phyloP scores from a whole-genome alignment of 2,329 filamentous ascomycete species.

The Diaporthe velutina region DNA sequence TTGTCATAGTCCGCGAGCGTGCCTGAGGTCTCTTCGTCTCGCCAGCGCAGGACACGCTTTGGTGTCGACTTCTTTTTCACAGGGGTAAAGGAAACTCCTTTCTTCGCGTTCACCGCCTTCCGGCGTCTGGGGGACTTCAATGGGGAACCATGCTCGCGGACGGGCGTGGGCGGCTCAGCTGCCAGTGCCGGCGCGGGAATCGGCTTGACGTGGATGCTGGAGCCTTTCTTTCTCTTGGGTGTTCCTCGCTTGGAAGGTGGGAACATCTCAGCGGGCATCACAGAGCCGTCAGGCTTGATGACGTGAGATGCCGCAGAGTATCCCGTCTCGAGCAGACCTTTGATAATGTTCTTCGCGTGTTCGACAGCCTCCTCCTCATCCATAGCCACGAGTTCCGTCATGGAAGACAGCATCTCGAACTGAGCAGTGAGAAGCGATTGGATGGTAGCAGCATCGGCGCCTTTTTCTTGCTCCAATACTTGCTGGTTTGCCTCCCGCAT shows the following conservation, averaged over 20 bases:
- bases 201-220: conserved; percentile 56
- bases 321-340: conserved; percentile 82
- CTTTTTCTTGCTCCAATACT: conserved; percentile 86
- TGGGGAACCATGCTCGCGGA: conserved; percentile 57
- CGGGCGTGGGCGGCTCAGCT: conserved; percentile 30
- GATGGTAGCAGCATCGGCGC: conserved; percentile 80
- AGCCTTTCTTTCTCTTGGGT: conserved; percentile 77
- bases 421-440: conserved; percentile 90
- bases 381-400: conserved; percentile 86
- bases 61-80: conserved; percentile 79
- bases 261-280: conserved; percentile 73
- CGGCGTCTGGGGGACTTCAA: conserved; percentile 87
- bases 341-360: conserved; percentile 82
- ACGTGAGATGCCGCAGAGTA: conserved; percentile 82
- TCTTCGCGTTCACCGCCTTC: conserved; percentile 73
- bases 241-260: conserved; percentile 80
- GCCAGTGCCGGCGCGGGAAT: conserved; percentile 58
- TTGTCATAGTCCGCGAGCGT: conserved; percentile 91
- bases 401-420: conserved; percentile 88
- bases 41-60: conserved; percentile 89
- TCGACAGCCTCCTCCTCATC: conserved; percentile 85
- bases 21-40: conserved; percentile 87
- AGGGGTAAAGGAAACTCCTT: conserved; percentile 85
- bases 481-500: conserved; percentile 83
- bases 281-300: conserved; percentile 86